Evolutionary conservation across 345 rosid genomes (phyloP).

Genomic region (Lepidium sativum): DNA sequence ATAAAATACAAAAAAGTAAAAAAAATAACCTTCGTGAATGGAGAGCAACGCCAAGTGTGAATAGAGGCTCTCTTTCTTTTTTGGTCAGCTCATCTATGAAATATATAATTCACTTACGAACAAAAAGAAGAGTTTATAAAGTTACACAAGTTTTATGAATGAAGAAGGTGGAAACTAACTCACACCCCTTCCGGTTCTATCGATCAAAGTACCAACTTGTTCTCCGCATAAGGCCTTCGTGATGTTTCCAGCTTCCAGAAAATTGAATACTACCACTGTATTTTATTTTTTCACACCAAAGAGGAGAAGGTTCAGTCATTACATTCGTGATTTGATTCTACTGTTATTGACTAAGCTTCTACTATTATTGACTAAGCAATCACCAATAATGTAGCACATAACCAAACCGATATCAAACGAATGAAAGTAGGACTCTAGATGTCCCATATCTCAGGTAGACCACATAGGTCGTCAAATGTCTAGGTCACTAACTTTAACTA

Average conservation of each 20-base stretch:
- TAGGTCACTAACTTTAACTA: not conserved
- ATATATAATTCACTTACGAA: not conserved
- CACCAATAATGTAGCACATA: too few species aligned
- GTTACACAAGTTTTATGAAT: slow-evolving; percentile 1
- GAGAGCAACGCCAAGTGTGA: slow-evolving; percentile 1
- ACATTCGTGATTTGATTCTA: not conserved
- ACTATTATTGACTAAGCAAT: too few species aligned
- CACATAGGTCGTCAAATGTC: not conserved
- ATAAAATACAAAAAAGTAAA: not conserved
- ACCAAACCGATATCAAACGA: not conserved
- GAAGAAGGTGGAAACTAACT: not conserved
- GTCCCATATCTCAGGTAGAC: not conserved
- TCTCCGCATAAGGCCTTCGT: slow-evolving; percentile 80
- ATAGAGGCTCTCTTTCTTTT: not conserved
- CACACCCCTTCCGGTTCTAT: slow-evolving; percentile 41
- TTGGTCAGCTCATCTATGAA: slow-evolving; percentile 1
- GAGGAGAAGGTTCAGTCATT: not conserved
- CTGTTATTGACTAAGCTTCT: too few species aligned
- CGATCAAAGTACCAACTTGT: slow-evolving; percentile 82
- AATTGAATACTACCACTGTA: slow-evolving; percentile 77
- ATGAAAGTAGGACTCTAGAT: not conserved
- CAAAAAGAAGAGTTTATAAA: not conserved
- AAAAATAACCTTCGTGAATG: not conserved
- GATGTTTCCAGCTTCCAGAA: slow-evolving; percentile 79
- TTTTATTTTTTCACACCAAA: not conserved